phyloP scores from a whole-genome alignment of 768 basidiomycete species.

The Gloeostereum incarnatum region DNA sequence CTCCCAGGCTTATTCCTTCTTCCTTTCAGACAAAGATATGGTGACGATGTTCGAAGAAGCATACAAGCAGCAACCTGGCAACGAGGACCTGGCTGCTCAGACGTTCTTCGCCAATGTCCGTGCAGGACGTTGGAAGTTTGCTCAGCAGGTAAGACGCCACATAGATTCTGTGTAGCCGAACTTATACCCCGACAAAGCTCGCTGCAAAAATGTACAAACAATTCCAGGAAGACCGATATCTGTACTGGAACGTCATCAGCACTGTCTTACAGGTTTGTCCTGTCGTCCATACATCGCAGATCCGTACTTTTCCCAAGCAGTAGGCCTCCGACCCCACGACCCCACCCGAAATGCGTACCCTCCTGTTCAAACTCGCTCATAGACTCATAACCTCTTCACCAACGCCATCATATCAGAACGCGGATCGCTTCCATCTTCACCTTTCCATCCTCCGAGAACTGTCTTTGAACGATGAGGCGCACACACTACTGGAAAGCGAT shows the following conservation, averaged over 20 bases:
- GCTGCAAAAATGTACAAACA: conserved; percentile 78
- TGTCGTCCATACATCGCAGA: neutral
- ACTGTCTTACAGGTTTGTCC: conserved; percentile 62
- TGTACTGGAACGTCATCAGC: conserved; percentile 79
- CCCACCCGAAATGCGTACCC: conserved; percentile 46
- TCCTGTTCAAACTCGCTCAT: conserved; percentile 73
- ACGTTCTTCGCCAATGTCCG: conserved; percentile 82
- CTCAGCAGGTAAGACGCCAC: conserved; percentile 54
- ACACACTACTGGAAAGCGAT: conserved; percentile 58
- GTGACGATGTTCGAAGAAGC: conserved; percentile 82
- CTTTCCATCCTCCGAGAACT: conserved; percentile 64
- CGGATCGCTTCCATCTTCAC: conserved; percentile 76
- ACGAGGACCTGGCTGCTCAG: conserved; percentile 78
- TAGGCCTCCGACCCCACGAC: conserved; percentile 69
- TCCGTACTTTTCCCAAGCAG: too few species aligned
- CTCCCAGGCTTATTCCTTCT: conserved; percentile 3
- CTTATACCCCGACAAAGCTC: conserved; percentile 35
- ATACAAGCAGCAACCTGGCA: conserved; percentile 68
- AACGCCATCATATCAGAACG: conserved; percentile 50
- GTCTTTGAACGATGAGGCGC: conserved; percentile 60
- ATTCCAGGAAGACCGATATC: conserved; percentile 72
- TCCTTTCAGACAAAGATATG: conserved; percentile 56
- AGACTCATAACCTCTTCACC: conserved; percentile 58
- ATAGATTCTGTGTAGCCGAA: neutral
- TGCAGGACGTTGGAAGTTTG: conserved; percentile 76